Conservation (phyloP, 2,329 filamentous ascomycete species). For the Passalora sequoiae region DNA sequence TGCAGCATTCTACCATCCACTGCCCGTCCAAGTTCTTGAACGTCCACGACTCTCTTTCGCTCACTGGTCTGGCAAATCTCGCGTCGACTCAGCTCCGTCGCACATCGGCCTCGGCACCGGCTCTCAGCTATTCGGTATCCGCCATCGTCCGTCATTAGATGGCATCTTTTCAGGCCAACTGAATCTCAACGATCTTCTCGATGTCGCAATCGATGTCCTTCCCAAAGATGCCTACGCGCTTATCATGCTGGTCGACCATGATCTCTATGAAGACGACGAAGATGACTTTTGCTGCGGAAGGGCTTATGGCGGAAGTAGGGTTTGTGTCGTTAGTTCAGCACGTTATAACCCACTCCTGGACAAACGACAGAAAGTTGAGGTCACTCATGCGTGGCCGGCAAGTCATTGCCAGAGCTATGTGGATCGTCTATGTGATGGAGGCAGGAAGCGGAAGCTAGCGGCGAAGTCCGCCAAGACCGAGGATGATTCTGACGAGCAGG, state of each 20-base stretch:
- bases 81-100: background rate
- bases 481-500: no score
- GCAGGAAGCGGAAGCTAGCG: slow-evolving; percentile 13
- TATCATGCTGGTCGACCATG: slow-evolving; percentile 55
- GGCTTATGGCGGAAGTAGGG: slow-evolving; percentile 59
- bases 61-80: slow-evolving; percentile 41
- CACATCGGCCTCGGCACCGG: slow-evolving; percentile 44
- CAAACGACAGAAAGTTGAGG: slow-evolving; percentile 40
- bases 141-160: slow-evolving; percentile 48
- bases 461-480: slow-evolving; percentile 22
- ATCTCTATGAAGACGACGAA: slow-evolving; percentile 60
- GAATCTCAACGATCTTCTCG: slow-evolving; percentile 58
- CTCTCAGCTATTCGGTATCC: slow-evolving; percentile 45
- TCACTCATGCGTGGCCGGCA: slow-evolving; percentile 58
- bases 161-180: slow-evolving; percentile 48
- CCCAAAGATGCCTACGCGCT: slow-evolving; percentile 57
- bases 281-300: slow-evolving; percentile 64
- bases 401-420: slow-evolving; percentile 56
- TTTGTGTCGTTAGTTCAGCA: slow-evolving; percentile 58
- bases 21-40: slow-evolving; percentile 46
- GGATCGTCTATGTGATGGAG: slow-evolving; percentile 30
- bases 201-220: slow-evolving; percentile 50
- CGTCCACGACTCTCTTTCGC: slow-evolving; percentile 42
- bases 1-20: slow-evolving; percentile 50
- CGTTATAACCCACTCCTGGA: slow-evolving; percentile 55